These are phyloP conservation scores for Phytophthora pisi DNA, from an alignment of 352 stramenopile species.

Conservation along the genomic window DNA sequence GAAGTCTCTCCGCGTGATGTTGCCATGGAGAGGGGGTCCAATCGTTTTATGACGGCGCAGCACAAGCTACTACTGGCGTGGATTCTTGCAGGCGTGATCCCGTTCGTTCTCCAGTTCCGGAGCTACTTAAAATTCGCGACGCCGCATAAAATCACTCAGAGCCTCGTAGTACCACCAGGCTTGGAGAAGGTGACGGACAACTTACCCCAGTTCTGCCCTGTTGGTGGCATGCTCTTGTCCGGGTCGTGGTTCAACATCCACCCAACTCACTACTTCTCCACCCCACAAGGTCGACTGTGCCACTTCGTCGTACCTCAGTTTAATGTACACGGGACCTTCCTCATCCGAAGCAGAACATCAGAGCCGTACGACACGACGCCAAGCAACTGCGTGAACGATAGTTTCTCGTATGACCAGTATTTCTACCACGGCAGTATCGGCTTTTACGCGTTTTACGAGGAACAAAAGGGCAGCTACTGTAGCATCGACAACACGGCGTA, in stretches of 20 bases:
- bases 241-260: slow-evolving; percentile 19
- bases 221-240: not conserved
- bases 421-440: slow-evolving; percentile 13
- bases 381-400: slow-evolving; percentile 1
- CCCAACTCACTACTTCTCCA: slow-evolving; percentile 18
- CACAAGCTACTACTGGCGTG: slow-evolving; percentile 6
- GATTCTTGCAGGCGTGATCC: slow-evolving; percentile 7
- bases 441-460: slow-evolving; percentile 9
- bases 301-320: slow-evolving; percentile 18
- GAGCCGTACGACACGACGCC: slow-evolving; percentile 6
- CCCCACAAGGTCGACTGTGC: slow-evolving; percentile 1
- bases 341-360: not conserved
- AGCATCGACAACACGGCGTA: slow-evolving; percentile 14
- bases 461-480: slow-evolving; percentile 17
- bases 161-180: slow-evolving; percentile 3
- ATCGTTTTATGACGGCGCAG: not conserved
- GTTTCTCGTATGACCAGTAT: not conserved
- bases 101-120: slow-evolving; percentile 9
- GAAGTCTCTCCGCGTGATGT: not conserved
- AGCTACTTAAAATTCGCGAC: slow-evolving; percentile 14
- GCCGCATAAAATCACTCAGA: slow-evolving; percentile 5
- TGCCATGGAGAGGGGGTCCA: not conserved
- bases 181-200: not conserved
- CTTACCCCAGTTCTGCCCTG: not conserved
- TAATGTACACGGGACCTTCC: slow-evolving; percentile 18